Percentiles rank a stretch among this genome's conserved stretches.
Conservation (phyloP, 371 early-diverging fungal species). For the Mucor velutinosus region DNA sequence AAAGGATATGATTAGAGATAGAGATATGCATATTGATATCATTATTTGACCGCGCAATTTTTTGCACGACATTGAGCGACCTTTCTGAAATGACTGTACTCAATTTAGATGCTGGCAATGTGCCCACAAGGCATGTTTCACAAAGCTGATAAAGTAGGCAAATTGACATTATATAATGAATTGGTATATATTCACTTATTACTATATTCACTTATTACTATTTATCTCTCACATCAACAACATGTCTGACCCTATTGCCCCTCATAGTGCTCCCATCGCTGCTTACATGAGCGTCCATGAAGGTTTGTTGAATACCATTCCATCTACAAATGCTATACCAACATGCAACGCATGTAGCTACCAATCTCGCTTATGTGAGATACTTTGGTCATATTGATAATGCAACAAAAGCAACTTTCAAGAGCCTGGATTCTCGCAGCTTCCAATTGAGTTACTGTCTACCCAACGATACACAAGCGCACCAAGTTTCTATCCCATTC, state of each 20-base stretch:
- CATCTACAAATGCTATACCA: background rate
- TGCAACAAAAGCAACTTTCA: conserved; percentile 44
- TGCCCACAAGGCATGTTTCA: background rate
- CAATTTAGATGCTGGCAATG: too few species aligned
- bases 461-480: conserved; percentile 13
- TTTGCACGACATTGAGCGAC: too few species aligned
- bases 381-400: conserved; percentile 38
- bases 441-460: conserved; percentile 34
- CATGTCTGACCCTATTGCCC: conserved; percentile 45
- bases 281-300: conserved; percentile 54
- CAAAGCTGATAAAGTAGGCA: background rate
- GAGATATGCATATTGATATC: too few species aligned
- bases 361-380: conserved; percentile 49
- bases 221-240: background rate
- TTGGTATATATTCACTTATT: too few species aligned
- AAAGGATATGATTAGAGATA: too few species aligned
- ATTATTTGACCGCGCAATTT: too few species aligned
- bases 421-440: conserved; percentile 34
- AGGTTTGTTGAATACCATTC: conserved; percentile 19
- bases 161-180: background rate
- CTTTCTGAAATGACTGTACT: too few species aligned
- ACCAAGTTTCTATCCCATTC: conserved; percentile 34
- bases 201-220: too few species aligned
- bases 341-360: conserved; percentile 16
- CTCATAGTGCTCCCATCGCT: conserved; percentile 44